Evolutionary conservation across 2,329 filamentous ascomycete genomes (phyloP), one percentile per base, ranked within the genome.

Genomic region (Lecanicillium sp.): DNA sequence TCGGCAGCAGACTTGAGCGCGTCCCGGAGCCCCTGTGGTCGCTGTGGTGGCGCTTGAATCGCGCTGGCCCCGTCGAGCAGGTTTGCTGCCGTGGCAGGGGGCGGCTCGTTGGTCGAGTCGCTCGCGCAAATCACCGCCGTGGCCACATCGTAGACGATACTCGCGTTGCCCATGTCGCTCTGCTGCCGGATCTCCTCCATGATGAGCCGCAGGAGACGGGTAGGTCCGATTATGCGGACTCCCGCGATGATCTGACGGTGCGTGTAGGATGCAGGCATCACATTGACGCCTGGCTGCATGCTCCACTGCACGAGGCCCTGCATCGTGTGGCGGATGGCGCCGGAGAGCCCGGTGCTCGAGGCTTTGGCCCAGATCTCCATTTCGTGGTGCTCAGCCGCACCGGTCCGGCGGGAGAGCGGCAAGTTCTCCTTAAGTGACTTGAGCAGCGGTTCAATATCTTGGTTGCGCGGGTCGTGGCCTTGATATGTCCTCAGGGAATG

Each of bases 51-150:
- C 5, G 65, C 57, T 2, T 60, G 61, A 32, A 67, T 50, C 58
- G 67, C 58, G 29, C 67, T 60, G 38, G 65, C 57, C 5, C 63
- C 60, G 51, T 69, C 68, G 19, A 66, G 51, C 44, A 63, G 51
- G 17, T 21, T 24, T 2, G 32, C 12, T 8, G 51, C 53, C 14
- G 62, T 56, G 7, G 58, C 51, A 0, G 64, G 60, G 5, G 64
- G 65, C 5, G 61, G 61, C 50, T 72, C 64, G 55, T 72, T 76
- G 29, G 66, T 72, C 1, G 70, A 70, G 55, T 83, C 75, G 0
- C 85, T 84, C 1, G 84, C 80, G 58, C 85, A 87, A 9, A 90
- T 72, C 7, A 90, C 68, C 1, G 83, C 78, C 3, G 78, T 79
- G 2, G 78, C 84, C 9, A 90, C 73, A 56, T 90, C 87, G 48